phyloP scores from a whole-genome alignment of 2,329 filamentous ascomycete genomes.

The Paecilomyces formosus region DNA sequence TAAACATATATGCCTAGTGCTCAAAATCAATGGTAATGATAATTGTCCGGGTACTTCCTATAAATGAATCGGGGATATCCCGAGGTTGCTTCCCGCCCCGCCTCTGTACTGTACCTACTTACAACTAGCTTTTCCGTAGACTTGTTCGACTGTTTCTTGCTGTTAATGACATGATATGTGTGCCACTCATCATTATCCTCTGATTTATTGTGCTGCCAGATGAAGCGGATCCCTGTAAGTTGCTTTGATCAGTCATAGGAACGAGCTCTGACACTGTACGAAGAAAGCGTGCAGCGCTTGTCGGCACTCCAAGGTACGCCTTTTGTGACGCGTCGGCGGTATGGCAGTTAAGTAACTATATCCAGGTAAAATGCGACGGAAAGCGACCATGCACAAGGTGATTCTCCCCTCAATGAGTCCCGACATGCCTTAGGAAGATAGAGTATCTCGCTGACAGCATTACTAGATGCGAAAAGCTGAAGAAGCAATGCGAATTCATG shows the following conservation, averaged over 20 bases:
- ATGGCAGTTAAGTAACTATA: background rate
- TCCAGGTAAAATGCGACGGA: conserved; percentile 29
- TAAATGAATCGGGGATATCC: too few relatives aligned
- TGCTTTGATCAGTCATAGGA: background rate
- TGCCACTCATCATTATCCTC: background rate
- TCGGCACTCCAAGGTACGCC: conserved; percentile 27
- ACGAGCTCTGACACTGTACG: background rate
- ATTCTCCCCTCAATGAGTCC: background rate
- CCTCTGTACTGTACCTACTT: too few relatives aligned
- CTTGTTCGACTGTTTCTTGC: background rate
- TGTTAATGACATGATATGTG: background rate
- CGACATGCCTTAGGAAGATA: background rate
- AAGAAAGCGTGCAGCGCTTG: conserved; percentile 26
- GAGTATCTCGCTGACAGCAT: background rate
- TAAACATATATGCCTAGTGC: too few relatives aligned
- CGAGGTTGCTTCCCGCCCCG: too few relatives aligned
- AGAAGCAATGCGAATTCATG: conserved; percentile 30
- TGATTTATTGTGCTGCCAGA: background rate
- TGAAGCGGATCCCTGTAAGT: background rate
- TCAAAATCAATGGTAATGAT: too few relatives aligned
- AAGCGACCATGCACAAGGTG: conserved; percentile 29
- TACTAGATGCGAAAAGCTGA: conserved; percentile 23
- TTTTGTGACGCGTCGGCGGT: background rate
- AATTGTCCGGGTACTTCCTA: too few relatives aligned
- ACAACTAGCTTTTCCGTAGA: background rate